Evolutionary conservation across 179 eudicot genomes (phyloP).

Genomic region (Silene vulgaris): DNA sequence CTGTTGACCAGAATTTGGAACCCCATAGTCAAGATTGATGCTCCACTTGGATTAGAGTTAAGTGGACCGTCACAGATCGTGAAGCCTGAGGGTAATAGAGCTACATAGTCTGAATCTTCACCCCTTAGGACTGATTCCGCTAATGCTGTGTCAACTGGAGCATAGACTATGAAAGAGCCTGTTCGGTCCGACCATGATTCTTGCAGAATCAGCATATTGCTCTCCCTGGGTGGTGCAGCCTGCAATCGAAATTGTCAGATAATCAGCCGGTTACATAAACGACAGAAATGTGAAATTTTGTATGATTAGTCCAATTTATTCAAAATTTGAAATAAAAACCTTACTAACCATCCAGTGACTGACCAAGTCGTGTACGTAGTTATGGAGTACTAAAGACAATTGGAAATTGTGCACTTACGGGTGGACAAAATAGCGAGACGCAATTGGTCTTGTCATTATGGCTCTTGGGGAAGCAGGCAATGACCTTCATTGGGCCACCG

Average conservation of each 20-base stretch:
- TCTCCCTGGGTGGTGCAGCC: slow-evolving; percentile 44
- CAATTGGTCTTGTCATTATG: slow-evolving; percentile 41
- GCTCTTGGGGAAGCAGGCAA: slow-evolving; percentile 47
- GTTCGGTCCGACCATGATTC: slow-evolving; percentile 59
- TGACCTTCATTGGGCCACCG: slow-evolving; percentile 51
- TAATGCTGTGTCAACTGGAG: slow-evolving; percentile 45
- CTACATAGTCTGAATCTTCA: slow-evolving; percentile 51
- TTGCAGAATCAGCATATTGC: slow-evolving; percentile 58
- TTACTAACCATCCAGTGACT: too few species aligned
- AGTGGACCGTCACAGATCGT: slow-evolving; percentile 38
- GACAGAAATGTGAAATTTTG: neutral
- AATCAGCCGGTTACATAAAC: neutral
- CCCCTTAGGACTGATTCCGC: slow-evolving; percentile 47
- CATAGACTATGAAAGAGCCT: slow-evolving; percentile 48
- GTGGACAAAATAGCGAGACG: slow-evolving; percentile 53
- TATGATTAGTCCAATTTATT: too few species aligned
- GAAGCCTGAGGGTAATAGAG: slow-evolving; percentile 76
- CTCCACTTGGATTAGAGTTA: slow-evolving; percentile 18
- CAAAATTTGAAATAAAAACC: too few species aligned
- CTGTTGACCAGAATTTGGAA: slow-evolving; percentile 63
- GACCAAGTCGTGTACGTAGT: too few species aligned
- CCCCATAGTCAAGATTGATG: slow-evolving; percentile 59
- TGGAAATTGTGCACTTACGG: slow-evolving; percentile 40
- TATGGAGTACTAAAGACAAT: neutral
- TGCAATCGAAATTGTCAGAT: slow-evolving; percentile 18